phyloP scores from a whole-genome alignment of 2,329 filamentous ascomycete species.

The Stemphylium lycopersici region DNA sequence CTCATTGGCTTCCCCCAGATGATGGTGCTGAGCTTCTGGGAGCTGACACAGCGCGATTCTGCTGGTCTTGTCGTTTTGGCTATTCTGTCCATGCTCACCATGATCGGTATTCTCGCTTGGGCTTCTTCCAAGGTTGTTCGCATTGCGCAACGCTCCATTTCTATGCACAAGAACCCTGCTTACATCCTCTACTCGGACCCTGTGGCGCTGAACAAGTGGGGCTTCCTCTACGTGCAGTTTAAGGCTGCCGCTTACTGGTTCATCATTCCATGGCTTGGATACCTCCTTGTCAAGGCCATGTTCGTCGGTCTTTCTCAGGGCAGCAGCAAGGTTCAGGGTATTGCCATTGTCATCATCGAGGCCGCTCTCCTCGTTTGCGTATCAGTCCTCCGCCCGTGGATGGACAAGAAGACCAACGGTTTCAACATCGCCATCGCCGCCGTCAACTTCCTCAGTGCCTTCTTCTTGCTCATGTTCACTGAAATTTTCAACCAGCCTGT shows the following conservation, averaged over 20 bases:
- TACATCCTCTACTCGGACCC: slow-evolving; percentile 97
- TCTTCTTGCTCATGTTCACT: slow-evolving; percentile 89
- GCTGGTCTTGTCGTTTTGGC: slow-evolving; percentile 84
- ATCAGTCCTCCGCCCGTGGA: slow-evolving; percentile 86
- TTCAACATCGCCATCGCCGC: slow-evolving; percentile 94
- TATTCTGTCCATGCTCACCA: slow-evolving; percentile 84
- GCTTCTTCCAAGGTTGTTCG: slow-evolving; percentile 88
- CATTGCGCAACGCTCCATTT: slow-evolving; percentile 84
- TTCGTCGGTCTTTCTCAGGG: slow-evolving; percentile 84
- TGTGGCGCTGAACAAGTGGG: slow-evolving; percentile 95
- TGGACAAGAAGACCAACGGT: slow-evolving; percentile 97
- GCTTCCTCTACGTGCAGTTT: slow-evolving; percentile 96
- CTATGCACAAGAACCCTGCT: slow-evolving; percentile 93
- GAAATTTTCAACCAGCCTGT: slow-evolving; percentile 82
- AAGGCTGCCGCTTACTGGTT: slow-evolving; percentile 96
- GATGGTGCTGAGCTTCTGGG: slow-evolving; percentile 89
- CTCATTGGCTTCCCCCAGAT: slow-evolving; percentile 93
- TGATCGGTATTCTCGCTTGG: slow-evolving; percentile 79
- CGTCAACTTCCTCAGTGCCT: slow-evolving; percentile 87
- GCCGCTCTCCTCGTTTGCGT: slow-evolving; percentile 76
- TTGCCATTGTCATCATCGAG: slow-evolving; percentile 84
- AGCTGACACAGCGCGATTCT: slow-evolving; percentile 86
- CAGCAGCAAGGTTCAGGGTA: slow-evolving; percentile 73
- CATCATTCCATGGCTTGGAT: slow-evolving; percentile 78
- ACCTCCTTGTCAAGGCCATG: slow-evolving; percentile 85